Base-by-base conservation (phyloP, 2,329 filamentous ascomycete genomes). In the Teratosphaeria destructans region DNA sequence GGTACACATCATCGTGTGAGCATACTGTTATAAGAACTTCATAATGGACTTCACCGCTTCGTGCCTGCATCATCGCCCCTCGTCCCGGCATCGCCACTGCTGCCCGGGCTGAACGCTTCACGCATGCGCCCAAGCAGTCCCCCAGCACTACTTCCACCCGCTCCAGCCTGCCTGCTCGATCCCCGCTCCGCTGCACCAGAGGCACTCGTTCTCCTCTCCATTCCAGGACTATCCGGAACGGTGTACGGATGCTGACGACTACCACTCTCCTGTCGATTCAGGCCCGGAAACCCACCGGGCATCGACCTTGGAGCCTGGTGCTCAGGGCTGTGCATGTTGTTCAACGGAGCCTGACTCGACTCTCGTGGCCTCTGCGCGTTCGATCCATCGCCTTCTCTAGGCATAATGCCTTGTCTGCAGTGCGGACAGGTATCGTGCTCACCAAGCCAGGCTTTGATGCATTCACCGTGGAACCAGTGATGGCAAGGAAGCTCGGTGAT, bases 371-470 rank as follows among this genome's bases (percentile, higher is more conserved):
- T 62, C 35, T 64, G 62, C 7, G 61, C 53, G 35, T 62, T 58
- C 43, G n/a, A n/a, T 7, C 60, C 59, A 7, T 59, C 61, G 14
- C 61, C 65, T 23, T 71, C 68, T 55, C 69, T 68, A 1, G 72
- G 67, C 16, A 82, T 76, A 62, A 81, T 80, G 12, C 78, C 74
- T 63, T 78, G 82, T 47, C 89, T 82, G 70, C 89, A 93, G 57
- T 91, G 87, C 1, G 93, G 93, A 68, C 93, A 97, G 0, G 92
- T 96, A 68, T 96, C 91, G 73, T 96, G 92, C 73, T 95, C 89
- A 67, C 82, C 84, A 57, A 97, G 76, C 93, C 93, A 97, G 56
- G 88, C 79, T 27, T 85, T 81, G 37, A 94, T 88, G 68, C 93
- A 97, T 29, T 83, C 78, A 60, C 86, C 86, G 69, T 96, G 93